Evolutionary conservation across 192 early-diverging fungal species (phyloP).

Genomic region (Coemansia sp.): DNA sequence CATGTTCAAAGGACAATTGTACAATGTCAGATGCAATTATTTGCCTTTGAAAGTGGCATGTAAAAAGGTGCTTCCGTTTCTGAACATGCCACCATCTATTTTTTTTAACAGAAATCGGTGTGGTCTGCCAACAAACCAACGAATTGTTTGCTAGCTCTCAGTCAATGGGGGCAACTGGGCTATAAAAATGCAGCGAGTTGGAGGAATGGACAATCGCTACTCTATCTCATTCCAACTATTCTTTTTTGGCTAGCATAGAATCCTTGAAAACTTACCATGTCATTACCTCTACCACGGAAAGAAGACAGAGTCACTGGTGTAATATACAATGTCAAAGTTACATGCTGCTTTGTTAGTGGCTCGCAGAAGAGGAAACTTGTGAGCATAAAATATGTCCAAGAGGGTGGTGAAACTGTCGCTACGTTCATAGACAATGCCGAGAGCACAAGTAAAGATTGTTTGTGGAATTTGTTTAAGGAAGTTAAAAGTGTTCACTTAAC

Average conservation of each 20-base stretch:
- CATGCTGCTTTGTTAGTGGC: neutral
- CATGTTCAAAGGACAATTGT: no score
- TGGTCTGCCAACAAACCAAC: no score
- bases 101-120: no score
- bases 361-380: neutral
- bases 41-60: no score
- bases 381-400: neutral
- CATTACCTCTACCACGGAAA: no score
- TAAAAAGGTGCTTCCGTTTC: no score
- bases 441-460: neutral
- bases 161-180: no score
- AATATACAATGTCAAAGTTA: neutral
- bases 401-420: neutral
- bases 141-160: no score
- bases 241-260: neutral
- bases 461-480: neutral
- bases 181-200: neutral
- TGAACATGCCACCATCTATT: no score
- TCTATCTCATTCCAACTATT: neutral
- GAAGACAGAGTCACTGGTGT: neutral
- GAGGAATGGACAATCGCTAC: neutral
- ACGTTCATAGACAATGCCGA: neutral
- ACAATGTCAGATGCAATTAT: no score
- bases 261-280: no score
- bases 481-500: neutral